phyloP scores from a whole-genome alignment of 169 alveolate genomes.

The Eimeria falciformis region DNA sequence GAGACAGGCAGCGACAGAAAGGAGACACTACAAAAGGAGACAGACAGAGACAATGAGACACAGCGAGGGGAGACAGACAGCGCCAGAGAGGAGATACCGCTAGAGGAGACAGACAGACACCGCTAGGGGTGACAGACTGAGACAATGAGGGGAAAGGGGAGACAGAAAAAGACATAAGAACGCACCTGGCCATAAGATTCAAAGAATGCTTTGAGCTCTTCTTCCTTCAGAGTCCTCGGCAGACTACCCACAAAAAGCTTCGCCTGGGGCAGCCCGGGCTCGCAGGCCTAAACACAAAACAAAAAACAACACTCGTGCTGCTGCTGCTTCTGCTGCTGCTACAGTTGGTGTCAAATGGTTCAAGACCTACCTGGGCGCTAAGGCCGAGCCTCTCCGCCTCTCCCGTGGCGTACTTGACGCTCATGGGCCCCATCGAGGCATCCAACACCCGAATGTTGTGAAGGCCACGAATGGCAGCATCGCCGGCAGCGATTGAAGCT shows the following conservation, averaged over 20 bases:
- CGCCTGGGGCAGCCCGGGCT: constrained; percentile 90
- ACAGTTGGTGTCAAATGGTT: background rate
- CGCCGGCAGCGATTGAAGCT: constrained; percentile 93
- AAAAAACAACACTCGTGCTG: background rate
- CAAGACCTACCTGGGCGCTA: constrained; percentile 25
- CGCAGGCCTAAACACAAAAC: constrained; percentile 26
- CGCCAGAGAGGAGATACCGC: background rate
- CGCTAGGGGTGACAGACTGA: background rate
- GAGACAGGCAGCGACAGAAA: too few relatives aligned
- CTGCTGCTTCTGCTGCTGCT: background rate
- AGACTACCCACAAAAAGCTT: constrained; percentile 92
- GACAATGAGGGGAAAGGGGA: background rate
- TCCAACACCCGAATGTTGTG: constrained; percentile 88
- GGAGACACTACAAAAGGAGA: too few relatives aligned
- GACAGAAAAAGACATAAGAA: constrained; percentile 89
- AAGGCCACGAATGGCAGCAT: constrained; percentile 90
- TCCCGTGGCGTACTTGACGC: constrained; percentile 93
- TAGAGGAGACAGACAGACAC: background rate
- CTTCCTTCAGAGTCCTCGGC: constrained; percentile 89
- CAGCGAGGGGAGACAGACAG: background rate
- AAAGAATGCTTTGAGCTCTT: constrained; percentile 86
- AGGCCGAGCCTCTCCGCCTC: constrained; percentile 92
- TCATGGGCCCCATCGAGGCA: constrained; percentile 88
- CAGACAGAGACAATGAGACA: too few relatives aligned
- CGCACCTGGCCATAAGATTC: constrained; percentile 88